phyloP scores from a whole-genome alignment of 225 moss, liverwort and hornwort species.

The Physcomitrellopsis africana region DNA sequence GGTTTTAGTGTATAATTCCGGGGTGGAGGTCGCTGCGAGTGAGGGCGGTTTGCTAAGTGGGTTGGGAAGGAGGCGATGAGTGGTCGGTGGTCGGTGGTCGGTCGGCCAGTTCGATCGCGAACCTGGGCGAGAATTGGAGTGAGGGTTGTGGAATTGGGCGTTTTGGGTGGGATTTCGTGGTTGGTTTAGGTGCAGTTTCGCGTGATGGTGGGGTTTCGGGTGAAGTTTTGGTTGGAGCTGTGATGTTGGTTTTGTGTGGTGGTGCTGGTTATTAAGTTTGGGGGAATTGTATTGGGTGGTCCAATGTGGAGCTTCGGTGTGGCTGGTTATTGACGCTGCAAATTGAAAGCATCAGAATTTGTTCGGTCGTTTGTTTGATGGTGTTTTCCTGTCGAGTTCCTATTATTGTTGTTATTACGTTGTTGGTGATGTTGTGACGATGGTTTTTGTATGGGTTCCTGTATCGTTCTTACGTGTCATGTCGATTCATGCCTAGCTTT shows the following conservation, averaged over 20 bases:
- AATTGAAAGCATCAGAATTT: not conserved
- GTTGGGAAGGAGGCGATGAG: not conserved
- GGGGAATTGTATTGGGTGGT: not conserved
- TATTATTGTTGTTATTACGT: not conserved
- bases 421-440: too few relatives aligned
- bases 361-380: not conserved
- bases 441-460: too few relatives aligned
- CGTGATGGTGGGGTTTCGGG: slow-evolving; percentile 26
- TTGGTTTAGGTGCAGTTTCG: slow-evolving; percentile 5
- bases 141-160: slow-evolving; percentile 8
- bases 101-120: not conserved
- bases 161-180: slow-evolving; percentile 18
- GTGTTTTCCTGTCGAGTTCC: not conserved
- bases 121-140: not conserved
- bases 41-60: too few relatives aligned
- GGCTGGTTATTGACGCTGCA: not conserved
- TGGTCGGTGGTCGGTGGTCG: too few relatives aligned
- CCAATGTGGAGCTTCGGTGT: not conserved
- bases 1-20: too few relatives aligned
- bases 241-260: too few relatives aligned
- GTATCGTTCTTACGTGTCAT: not conserved
- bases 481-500: slow-evolving; percentile 3
- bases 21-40: too few relatives aligned
- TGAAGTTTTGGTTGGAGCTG: slow-evolving; percentile 4
- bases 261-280: not conserved